phyloP scores from a whole-genome alignment of 768 basidiomycete species.

The Russula foetens region DNA sequence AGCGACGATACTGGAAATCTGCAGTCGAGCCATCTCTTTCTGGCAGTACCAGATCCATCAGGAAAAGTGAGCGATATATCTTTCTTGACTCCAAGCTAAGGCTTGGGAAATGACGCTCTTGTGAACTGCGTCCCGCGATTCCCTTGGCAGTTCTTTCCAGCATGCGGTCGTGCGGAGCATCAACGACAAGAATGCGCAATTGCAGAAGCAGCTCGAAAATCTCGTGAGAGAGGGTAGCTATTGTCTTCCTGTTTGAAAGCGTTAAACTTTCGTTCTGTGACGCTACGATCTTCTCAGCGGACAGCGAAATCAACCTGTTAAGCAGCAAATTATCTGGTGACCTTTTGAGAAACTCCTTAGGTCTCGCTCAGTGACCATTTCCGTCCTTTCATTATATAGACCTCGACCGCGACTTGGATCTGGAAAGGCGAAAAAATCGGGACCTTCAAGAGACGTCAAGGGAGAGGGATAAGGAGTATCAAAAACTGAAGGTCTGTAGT shows the following conservation, averaged over 20 bases:
- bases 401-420: constrained; percentile 70
- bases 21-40: constrained; percentile 81
- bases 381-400: constrained; percentile 38
- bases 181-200: constrained; percentile 73
- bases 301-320: constrained; percentile 64
- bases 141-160: constrained; percentile 57
- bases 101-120: not conserved
- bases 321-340: constrained; percentile 61
- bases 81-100: not conserved
- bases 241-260: not conserved
- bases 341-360: not conserved
- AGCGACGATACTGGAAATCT: constrained; percentile 70
- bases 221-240: constrained; percentile 71
- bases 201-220: constrained; percentile 81
- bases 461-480: constrained; percentile 81
- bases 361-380: constrained; percentile 31
- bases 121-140: not conserved
- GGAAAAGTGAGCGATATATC: constrained; percentile 52
- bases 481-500: constrained; percentile 63
- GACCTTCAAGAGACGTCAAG: constrained; percentile 67
- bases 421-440: constrained; percentile 65
- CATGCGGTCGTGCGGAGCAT: constrained; percentile 74
- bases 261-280: not conserved
- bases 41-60: constrained; percentile 90
- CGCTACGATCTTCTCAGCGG: constrained; percentile 40